Base-by-base conservation (phyloP, 805 yeast species). In the Saccharomyces jurei region DNA sequence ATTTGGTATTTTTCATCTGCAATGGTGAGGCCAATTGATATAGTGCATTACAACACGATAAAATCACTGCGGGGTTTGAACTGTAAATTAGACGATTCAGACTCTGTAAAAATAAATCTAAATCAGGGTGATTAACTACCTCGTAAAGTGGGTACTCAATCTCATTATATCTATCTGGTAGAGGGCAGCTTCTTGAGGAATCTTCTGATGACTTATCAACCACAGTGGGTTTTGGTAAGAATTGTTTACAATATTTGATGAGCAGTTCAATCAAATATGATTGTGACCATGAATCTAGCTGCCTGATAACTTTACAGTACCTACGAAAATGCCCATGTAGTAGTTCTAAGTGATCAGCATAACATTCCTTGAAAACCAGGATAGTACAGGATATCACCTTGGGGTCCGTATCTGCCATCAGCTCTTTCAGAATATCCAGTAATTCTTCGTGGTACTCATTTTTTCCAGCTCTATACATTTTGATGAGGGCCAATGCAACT, bases 231-330 rank as follows among this genome's bases (percentile, higher is more conserved):
- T 76, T 72, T 3, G 82, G 78, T 41, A 90, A 64, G 64, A 77
- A 90, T 6, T 69, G 60, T 52, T 90, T 78, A 32, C 82, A 74
- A 67, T 94, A 94, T 51, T 81, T 80, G 0, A 84, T 79, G 50
- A 91, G 72, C 4, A 87, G 60, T 50, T 87, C 87, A 22, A 89
- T 71, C 14, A 83, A 67, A 10, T 74, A 64, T 0, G 77, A 68
- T 63, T 87, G 90, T 8, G 89, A 71, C 86, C 90, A 88, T 52
- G 84, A 85, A 55, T 90, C 96, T 53, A 92, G 74, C 1, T 77
- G 74, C 0, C 63, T 59, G 28, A 81, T 58, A 31, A 76, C 68
- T 1, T 72, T 63, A 55, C 89, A 82, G 50, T 78, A 77, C 22
- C 82, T 76, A 30, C 87, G 77, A 65, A 78, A 87, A 60, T 83